Percentiles rank a stretch among this genome's conserved stretches.
Evolutionary conservation across 1,139 yeast species (phyloP).

Genomic region (Geotrichum macrosporum): DNA sequence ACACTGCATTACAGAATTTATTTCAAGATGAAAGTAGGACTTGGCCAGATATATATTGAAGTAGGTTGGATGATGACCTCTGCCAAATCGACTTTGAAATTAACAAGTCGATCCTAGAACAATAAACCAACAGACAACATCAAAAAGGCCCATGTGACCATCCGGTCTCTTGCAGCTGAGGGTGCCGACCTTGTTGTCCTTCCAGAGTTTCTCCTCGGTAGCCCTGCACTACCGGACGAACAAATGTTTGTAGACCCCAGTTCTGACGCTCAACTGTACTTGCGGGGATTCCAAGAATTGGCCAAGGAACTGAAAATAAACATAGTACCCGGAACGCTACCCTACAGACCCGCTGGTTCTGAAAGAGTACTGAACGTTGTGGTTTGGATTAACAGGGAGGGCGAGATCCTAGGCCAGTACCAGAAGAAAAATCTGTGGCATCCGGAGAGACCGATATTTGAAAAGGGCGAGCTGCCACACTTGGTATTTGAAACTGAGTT

Average conservation of each 20-base stretch:
- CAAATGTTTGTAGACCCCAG: conserved; percentile 2
- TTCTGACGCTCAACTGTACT: conserved; percentile 5
- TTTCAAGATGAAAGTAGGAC: conserved; percentile 18
- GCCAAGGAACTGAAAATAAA: conserved; percentile 25
- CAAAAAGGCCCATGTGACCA: conserved; percentile 8
- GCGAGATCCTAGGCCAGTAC: conserved; percentile 22
- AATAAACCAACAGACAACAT: conserved; percentile 16
- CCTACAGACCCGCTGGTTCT: conserved; percentile 9
- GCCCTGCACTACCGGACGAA: conserved; percentile 16
- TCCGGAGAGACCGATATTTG: conserved; percentile 23
- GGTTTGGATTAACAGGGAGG: conserved; percentile 24
- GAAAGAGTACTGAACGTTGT: conserved; percentile 20
- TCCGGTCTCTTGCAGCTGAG: conserved; percentile 4
- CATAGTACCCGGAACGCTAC: conserved; percentile 25
- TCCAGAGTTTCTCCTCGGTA: conserved; percentile 22
- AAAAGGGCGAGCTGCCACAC: conserved; percentile 23
- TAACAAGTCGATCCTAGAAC: too few species aligned
- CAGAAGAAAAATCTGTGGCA: conserved; percentile 27
- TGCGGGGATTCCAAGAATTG: conserved; percentile 12
- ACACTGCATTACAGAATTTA: too few species aligned
- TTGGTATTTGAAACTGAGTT: conserved; percentile 25
- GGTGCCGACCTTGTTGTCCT: conserved; percentile 18
- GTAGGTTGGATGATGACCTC: too few species aligned
- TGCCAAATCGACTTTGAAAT: too few species aligned
- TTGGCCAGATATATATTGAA: conserved; percentile 12